Base-by-base conservation (phyloP, 1,284 basidiomycete species). In the Pseudozyma tsukubaensis region DNA sequence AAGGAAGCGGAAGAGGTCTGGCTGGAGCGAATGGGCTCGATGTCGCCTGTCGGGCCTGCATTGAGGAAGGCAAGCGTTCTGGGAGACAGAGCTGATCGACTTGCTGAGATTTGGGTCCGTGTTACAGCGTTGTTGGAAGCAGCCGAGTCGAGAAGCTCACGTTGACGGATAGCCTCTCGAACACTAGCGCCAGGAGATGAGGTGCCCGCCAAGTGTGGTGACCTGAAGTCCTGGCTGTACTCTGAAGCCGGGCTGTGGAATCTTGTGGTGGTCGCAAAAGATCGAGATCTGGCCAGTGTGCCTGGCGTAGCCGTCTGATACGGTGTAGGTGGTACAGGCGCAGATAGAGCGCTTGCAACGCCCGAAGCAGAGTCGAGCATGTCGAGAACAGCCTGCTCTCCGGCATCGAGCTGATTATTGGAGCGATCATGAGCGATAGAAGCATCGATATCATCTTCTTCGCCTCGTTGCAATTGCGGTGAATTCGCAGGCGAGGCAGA, bases 351-450 rank as follows among this genome's bases (percentile, higher is more conserved):
- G 24, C 56, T 71, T 35, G 50, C 50, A 16, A 61, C 34, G 6
- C n/a, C 50, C 8, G 72, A 62, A 21, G 50, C 51, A 4, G 66
- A 55, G n/a, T 76, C 77, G 36, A 79, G 75, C 77, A 79, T 77
- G 52, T 72, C 62, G 32, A 79, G 67, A 11, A 77, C 77, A 4
- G 77, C 76, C 18, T 61, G 50, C 44, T 79, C 77, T 24, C 59
- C 76, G 4, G 34, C 34, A 9, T 47, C 76, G 8, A 77, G 43
- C 37, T 50, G 50, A 14, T 62, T 54, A 39, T 47, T 68, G 24
- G 52, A 59, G 5, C 65, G 62, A 29, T 71, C 64, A 13, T 50
- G 53, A 1, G 73, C 73, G 19, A 76, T 64, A 16, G 65, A 72
- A n/a, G 65, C 68, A 45, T 76, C 74, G 13, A 72, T 45, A 11